Evolutionary conservation across 441 rosid genomes (phyloP), one percentile per base, ranked within the genome.

Genomic region (Rhodomyrtus psidioides): DNA sequence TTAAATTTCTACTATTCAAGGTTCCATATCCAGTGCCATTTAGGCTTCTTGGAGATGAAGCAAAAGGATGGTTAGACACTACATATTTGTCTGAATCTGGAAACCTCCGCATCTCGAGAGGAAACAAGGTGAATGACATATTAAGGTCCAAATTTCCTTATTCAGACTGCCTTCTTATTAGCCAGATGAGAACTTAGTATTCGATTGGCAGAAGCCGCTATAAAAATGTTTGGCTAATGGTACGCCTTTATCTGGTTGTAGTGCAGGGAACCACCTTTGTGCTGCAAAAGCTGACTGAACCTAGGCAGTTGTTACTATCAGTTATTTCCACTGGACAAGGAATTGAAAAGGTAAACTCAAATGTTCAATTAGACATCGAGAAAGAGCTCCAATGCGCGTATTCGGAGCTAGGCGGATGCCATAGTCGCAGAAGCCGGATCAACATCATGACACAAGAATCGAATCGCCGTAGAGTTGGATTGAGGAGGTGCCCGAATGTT

Each of bases 221-320:
- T 55, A 39, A 28, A n/a, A 24, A 26, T 17, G 54, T 70, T 87
- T 51, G 86, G 51, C 89, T 90, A 85, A 92, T 87, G 84, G 70
- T n/a, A 75, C 74, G 56, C 16, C 88, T 86, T 57, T 82, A 90
- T 89, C 84, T 85, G 82, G 88, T 19, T 93, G 88, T 95, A 93
- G 96, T 91, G 94, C 97, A 97, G 98, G 98, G 98, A 88, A 97
- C 99, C 91, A 94, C 97, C 57, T 97, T 96, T 89, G 98, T 96
- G 89, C 95, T 97, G 70, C 99, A 97, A 84, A 97, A 97, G 95
- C 92, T 90, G 87, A 94, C 89, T 7, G 96, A 94, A 79, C 95
- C 97, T 10, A 91, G 98, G 91, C 98, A 96, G 91, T 93, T 82
- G 84, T 83, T 97, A 85, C 92, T 97, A 82, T 88, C 98, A 53